Percentiles rank a stretch among this genome's conserved stretches.
Evolutionary conservation across 2,329 filamentous ascomycete species (phyloP).

Genomic region (Fusarium luffae): DNA sequence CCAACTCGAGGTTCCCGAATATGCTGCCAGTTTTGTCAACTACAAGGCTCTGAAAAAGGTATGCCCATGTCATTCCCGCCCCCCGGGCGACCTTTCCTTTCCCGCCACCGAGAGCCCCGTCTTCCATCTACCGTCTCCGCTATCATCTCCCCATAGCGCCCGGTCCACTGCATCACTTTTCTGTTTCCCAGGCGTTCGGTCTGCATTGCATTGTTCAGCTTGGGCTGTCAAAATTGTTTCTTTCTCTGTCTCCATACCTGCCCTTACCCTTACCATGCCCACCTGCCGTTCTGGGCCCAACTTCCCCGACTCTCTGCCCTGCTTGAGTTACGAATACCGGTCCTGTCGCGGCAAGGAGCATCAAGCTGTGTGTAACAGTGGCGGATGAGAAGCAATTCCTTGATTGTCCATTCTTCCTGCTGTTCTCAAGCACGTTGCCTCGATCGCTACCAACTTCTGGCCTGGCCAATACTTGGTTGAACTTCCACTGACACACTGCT

Average conservation of each 20-base stretch:
- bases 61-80: conserved; percentile 42
- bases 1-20: conserved; percentile 98
- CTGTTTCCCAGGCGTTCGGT: conserved; percentile 8
- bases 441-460: conserved; percentile 24
- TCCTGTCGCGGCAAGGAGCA: conserved; percentile 16
- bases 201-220: conserved; percentile 17
- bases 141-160: conserved; percentile 39
- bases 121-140: conserved; percentile 35
- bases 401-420: conserved; percentile 37
- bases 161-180: conserved; percentile 32
- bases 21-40: conserved; percentile 98
- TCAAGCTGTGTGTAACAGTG: conserved; percentile 29
- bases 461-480: conserved; percentile 21
- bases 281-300: conserved; percentile 10
- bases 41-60: conserved; percentile 99
- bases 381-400: conserved; percentile 32
- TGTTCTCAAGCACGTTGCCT: conserved; percentile 37
- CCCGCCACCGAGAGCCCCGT: conserved; percentile 35
- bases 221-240: conserved; percentile 5
- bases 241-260: conserved; percentile 6
- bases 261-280: conserved; percentile 9
- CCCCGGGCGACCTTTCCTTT: conserved; percentile 33
- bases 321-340: conserved; percentile 25
- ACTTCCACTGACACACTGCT: conserved; percentile 40
- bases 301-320: conserved; percentile 18